Evolutionary conservation across 192 early-diverging fungal species (phyloP), one percentile per base, ranked within the genome.

Genomic region (Spizellomyces punctatus): DNA sequence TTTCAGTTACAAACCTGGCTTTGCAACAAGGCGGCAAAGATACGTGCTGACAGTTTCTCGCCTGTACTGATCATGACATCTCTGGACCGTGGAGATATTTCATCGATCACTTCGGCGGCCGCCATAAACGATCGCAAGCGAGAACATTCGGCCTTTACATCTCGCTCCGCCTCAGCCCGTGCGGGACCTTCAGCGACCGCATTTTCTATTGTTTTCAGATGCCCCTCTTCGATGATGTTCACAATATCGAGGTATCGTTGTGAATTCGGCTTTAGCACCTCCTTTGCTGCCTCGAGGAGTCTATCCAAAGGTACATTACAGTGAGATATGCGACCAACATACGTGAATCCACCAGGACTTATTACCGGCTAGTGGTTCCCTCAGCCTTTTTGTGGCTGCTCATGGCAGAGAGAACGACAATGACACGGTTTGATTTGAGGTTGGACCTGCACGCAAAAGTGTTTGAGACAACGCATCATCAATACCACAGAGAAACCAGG

Each of bases 351-450:
- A 36, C 27, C 3, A 36, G 27, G 27, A 36, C 0, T 2, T 36
- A 36, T 36, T 76, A 89, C 89, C 89, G 80, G 57, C 91, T 92
- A 43, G 97, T 99, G 22, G 97, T 98, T 47, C 96, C 97, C 54
- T 90, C 87, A 42, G 91, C 76, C 78, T 99, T 99, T 65, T 85
- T 87, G 36, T 92, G 83, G 48, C 92, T 91, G 85, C 91, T 94
- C 80, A 95, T 88, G 54, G 97, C 97, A 9, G 97, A 99, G 63
- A 96, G 93, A 22, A 99, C 97, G n/a, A 98, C 92, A 55, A 94
- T 85, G 46, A 92, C 87, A 54, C 90, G 88, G 76, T 92, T 88
- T 44, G 85, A 83, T 63, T 89, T 85, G n/a, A 93, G 77, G 78
- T 89, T 82, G 52, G 69, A 71, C 43, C 69, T 71, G 50, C 8